These are phyloP conservation scores for Salix suchowensis DNA, from an alignment of 345 rosid species.

Conservation along the genomic window DNA sequence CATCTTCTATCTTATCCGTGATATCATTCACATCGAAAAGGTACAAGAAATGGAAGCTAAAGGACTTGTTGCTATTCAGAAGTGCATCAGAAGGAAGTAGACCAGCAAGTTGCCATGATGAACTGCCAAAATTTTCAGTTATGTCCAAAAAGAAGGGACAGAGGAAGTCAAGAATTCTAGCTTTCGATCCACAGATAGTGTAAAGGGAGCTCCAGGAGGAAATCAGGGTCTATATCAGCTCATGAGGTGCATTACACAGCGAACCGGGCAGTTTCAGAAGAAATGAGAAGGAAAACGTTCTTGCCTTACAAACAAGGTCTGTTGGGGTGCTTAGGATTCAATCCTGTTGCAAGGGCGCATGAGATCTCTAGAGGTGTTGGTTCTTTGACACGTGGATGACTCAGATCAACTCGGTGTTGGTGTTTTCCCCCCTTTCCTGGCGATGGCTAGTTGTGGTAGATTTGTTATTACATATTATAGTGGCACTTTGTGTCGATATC, in stretches of 20 bases:
- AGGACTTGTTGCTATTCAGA: slow-evolving; percentile 69
- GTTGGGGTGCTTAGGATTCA: slow-evolving; percentile 86
- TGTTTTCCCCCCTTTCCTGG: no score
- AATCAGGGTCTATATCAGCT: slow-evolving; percentile 49
- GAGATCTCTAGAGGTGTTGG: slow-evolving; percentile 67
- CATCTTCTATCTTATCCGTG: slow-evolving; percentile 57
- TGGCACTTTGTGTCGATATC: slow-evolving; percentile 13
- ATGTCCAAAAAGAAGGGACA: slow-evolving; percentile 41
- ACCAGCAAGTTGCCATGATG: slow-evolving; percentile 38
- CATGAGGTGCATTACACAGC: slow-evolving; percentile 82
- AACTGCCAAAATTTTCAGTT: slow-evolving; percentile 40
- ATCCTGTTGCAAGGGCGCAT: slow-evolving; percentile 43
- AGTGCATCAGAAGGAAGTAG: slow-evolving; percentile 94
- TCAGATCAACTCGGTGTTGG: slow-evolving; percentile 12
- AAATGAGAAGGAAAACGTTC: slow-evolving; percentile 73
- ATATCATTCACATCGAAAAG: slow-evolving; percentile 47
- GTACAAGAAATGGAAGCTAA: slow-evolving; percentile 74
- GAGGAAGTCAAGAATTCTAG: slow-evolving; percentile 51
- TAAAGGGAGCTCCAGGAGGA: slow-evolving; percentile 41
- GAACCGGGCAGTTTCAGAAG: slow-evolving; percentile 87
- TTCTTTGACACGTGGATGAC: slow-evolving; percentile 61
- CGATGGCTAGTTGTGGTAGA: no score
- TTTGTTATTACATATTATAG: slow-evolving; percentile 4
- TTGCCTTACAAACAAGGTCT: slow-evolving; percentile 90
- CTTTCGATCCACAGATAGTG: slow-evolving; percentile 65